Conservation (phyloP, 2,329 filamentous ascomycete genomes). For the Lachnum nothofagi region DNA sequence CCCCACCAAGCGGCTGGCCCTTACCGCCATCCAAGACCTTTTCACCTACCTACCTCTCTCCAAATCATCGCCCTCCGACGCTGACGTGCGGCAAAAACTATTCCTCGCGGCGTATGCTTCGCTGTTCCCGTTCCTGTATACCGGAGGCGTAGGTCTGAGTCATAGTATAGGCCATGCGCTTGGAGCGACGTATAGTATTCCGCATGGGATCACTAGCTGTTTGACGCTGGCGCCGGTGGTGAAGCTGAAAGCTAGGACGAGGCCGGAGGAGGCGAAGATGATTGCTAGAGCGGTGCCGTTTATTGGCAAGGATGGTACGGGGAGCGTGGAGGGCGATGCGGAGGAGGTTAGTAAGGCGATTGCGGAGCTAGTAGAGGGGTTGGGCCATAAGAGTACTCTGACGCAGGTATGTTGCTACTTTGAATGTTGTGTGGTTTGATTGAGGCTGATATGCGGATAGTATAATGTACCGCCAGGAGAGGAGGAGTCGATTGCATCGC, state of each 20-base stretch:
- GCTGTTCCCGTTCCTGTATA: slow-evolving; percentile 46
- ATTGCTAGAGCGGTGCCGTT: slow-evolving; percentile 42
- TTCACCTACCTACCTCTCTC: slow-evolving; percentile 45
- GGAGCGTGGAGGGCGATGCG: slow-evolving; percentile 39
- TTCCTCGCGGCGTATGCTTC: slow-evolving; percentile 49
- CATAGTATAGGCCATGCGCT: slow-evolving; percentile 48
- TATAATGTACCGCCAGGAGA: slow-evolving; percentile 21
- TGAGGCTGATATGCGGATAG: slow-evolving; percentile 6
- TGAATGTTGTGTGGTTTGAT: slow-evolving; percentile 33
- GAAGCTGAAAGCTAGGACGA: slow-evolving; percentile 44
- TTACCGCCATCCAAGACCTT: slow-evolving; percentile 42
- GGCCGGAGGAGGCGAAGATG: slow-evolving; percentile 39
- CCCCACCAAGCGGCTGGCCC: slow-evolving; percentile 41
- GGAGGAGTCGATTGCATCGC: slow-evolving; percentile 17
- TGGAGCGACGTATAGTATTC: slow-evolving; percentile 50
- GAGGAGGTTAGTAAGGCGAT: slow-evolving; percentile 41
- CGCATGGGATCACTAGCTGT: slow-evolving; percentile 52
- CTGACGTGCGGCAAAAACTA: slow-evolving; percentile 45
- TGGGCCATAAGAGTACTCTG: slow-evolving; percentile 43
- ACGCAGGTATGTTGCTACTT: slow-evolving; percentile 40
- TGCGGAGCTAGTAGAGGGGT: slow-evolving; percentile 37
- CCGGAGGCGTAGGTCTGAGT: slow-evolving; percentile 45
- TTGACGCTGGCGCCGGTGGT: slow-evolving; percentile 50
- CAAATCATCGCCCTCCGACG: slow-evolving; percentile 40
- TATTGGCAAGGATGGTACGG: slow-evolving; percentile 36